Evolutionary conservation across 2,329 filamentous ascomycete genomes (phyloP), one percentile per base, ranked within the genome.

Genomic region (Camillea tinctor): DNA sequence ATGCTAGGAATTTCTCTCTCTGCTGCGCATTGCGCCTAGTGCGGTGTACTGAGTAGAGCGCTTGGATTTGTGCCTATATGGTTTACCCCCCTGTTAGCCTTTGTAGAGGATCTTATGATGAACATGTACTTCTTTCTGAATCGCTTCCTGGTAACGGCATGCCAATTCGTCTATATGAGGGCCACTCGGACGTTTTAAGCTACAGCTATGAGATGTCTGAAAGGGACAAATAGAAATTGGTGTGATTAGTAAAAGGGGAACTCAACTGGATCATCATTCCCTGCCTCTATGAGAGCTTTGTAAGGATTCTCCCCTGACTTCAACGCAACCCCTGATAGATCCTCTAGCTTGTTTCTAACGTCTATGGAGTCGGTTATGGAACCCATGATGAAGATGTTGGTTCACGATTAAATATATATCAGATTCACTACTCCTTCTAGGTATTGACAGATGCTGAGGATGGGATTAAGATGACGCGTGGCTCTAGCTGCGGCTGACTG

Each of bases 11-110:
- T 68, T 89, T 92, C 11, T 81, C 82, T 65, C 83, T 88, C 73
- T 96, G 93, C 68, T 93, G 88, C 2, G 77, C 80, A 71, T 96
- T 96, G 59, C 94, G 87, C 52, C 84, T 88, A 5, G 78, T 83
- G 55, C 94, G 88, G 72, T 98, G 94, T 1, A 80, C 81, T 11
- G 84, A 80, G 74, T 97, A 98, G 50, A 87, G 82, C 6, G 78
- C 74, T 76, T 93, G 91, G 11, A 96, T 88, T 69, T 88, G 77
- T 21, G 76, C 74, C 89, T 92, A 62, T 1, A 11, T n/a, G 1
- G 4, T 23, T 26, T 20, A n/a, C n/a, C n/a, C n/a, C n/a, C n/a
- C n/a, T 8, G 64, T 66, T 19, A 68, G 64, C 52, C 50, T 55
- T 55, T 21, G 9, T 26, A 36, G n/a, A n/a, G n/a, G n/a, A n/a